phyloP scores from a whole-genome alignment of 192 early-diverging fungal genomes.

The Bifiguratus adelaidae region DNA sequence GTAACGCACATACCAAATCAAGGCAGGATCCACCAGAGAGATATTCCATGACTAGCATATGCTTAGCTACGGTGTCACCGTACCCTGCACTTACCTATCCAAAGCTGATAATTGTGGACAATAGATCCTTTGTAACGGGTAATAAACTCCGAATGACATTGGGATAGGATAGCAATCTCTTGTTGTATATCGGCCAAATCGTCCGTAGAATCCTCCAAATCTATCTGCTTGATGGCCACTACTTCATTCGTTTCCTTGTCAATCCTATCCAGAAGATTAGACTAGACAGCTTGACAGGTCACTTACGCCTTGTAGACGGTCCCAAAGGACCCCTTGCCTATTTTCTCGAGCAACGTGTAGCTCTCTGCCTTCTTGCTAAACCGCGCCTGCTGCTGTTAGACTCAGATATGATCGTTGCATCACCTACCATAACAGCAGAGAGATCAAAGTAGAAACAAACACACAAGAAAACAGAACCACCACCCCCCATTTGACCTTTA shows the following conservation, averaged over 20 bases:
- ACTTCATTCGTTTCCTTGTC: conserved; percentile 30
- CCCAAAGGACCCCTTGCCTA: conserved; percentile 40
- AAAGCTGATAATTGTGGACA: no score
- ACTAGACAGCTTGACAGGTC: neutral
- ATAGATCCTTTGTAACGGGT: conserved; percentile 36
- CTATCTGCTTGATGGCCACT: conserved; percentile 38
- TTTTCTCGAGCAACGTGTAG: conserved; percentile 35
- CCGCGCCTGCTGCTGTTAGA: neutral
- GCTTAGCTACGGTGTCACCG: neutral
- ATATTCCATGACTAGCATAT: conserved; percentile 36
- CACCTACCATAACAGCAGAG: no score
- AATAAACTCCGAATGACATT: conserved; percentile 33
- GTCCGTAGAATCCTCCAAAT: conserved; percentile 36
- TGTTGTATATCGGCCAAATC: conserved; percentile 42
- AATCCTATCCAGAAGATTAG: conserved; percentile 14
- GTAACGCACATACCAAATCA: conserved; percentile 19
- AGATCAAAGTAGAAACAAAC: no score
- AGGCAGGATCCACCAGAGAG: conserved; percentile 37
- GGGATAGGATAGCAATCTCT: conserved; percentile 33
- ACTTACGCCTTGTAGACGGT: conserved; percentile 44
- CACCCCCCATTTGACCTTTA: no score
- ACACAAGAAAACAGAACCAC: no score
- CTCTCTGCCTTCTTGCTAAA: conserved; percentile 24
- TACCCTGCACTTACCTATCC: conserved; percentile 31
- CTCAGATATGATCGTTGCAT: no score